These are phyloP conservation scores for Botrytis medusae DNA, from an alignment of 2,329 filamentous ascomycete genomes.

Conservation along the genomic window DNA sequence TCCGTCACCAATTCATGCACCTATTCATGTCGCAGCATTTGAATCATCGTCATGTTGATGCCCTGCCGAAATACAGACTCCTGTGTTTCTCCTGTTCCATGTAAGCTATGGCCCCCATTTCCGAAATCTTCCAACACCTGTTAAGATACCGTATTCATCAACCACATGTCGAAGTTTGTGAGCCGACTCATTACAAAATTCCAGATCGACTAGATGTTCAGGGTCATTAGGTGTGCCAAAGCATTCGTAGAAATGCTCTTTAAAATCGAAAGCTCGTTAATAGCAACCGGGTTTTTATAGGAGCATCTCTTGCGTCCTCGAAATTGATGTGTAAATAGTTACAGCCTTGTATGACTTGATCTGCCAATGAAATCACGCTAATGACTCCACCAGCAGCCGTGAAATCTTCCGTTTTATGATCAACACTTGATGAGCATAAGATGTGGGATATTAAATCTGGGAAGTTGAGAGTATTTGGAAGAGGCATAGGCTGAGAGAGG, in stretches of 20 bases:
- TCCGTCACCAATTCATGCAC: neutral
- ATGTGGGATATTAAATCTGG: rapidly evolving
- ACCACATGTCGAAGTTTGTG: neutral
- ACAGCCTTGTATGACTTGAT: constrained; percentile 5
- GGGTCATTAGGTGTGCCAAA: neutral
- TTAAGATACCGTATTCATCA: neutral
- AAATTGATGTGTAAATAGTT: neutral
- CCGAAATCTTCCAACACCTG: neutral
- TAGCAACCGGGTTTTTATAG: neutral
- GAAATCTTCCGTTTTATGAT: neutral
- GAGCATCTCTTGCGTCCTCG: neutral
- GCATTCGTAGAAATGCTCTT: neutral
- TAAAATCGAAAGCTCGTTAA: neutral
- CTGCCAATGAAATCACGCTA: neutral
- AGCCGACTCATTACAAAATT: neutral
- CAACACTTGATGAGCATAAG: neutral
- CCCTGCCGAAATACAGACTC: neutral
- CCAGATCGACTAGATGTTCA: neutral
- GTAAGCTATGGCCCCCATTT: neutral
- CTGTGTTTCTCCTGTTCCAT: neutral
- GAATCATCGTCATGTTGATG: neutral
- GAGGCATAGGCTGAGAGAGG: neutral
- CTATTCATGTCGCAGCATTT: neutral
- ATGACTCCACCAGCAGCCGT: neutral
- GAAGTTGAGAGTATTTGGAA: neutral